Conservation (phyloP, 176 grass and related monocot genomes). For the Lolium multiflorum region DNA sequence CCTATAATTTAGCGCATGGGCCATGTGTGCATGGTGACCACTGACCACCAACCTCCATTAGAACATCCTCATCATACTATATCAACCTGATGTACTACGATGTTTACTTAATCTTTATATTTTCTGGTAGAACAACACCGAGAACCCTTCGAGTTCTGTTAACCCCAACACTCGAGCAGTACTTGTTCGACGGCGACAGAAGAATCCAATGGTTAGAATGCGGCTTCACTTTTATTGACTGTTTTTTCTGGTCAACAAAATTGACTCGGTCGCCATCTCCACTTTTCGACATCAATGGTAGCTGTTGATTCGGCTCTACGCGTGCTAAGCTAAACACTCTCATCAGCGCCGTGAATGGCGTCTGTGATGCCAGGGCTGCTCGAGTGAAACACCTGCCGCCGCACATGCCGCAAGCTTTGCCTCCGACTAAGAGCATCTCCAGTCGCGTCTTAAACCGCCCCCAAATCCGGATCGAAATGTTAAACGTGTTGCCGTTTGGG, state of each 20-base stretch:
- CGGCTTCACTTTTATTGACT: neutral
- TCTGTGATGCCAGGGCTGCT: too few species aligned
- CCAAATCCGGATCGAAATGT: too few species aligned
- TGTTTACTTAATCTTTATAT: neutral
- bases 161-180: neutral
- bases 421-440: too few species aligned
- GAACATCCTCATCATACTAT: neutral
- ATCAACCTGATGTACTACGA: neutral
- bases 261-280: too few species aligned
- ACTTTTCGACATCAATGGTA: too few species aligned
- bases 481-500: too few species aligned
- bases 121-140: neutral
- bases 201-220: slow-evolving; percentile 38
- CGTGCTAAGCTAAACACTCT: too few species aligned
- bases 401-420: too few species aligned
- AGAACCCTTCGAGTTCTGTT: neutral
- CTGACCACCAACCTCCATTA: neutral
- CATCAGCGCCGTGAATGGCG: too few species aligned
- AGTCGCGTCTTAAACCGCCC: too few species aligned
- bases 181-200: neutral
- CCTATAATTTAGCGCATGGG: neutral
- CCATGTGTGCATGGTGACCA: neutral
- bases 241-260: slow-evolving; percentile 1
- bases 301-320: too few species aligned
- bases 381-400: too few species aligned